These are phyloP conservation scores for Hansenula anomala DNA, from an alignment of 1,139 yeast genomes.

Conservation along the genomic window DNA sequence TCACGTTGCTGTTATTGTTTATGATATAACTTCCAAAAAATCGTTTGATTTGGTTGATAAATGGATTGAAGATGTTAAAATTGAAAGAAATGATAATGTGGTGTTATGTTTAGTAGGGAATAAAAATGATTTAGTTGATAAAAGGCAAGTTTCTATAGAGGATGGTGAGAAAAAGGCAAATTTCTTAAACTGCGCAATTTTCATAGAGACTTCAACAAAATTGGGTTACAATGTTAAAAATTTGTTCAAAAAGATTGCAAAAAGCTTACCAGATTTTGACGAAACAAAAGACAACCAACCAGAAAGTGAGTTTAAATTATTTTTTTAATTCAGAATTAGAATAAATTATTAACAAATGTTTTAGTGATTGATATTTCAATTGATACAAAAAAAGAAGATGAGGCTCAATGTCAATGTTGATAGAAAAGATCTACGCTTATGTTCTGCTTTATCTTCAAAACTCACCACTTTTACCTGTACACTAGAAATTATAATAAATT, in stretches of 20 bases:
- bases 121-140: slow-evolving; percentile 56
- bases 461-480: no score
- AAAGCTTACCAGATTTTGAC: slow-evolving; percentile 83
- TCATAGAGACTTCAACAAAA: slow-evolving; percentile 92
- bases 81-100: slow-evolving; percentile 68
- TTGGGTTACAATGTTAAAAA: slow-evolving; percentile 91
- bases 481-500: no score
- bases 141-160: slow-evolving; percentile 78
- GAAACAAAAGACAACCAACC: slow-evolving; percentile 34
- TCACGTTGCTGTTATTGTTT: slow-evolving; percentile 94
- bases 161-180: slow-evolving; percentile 79
- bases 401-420: slow-evolving; percentile 21
- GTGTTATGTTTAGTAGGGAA: slow-evolving; percentile 75
- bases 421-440: no score
- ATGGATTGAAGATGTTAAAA: slow-evolving; percentile 84
- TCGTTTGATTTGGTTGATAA: slow-evolving; percentile 71
- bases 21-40: slow-evolving; percentile 84
- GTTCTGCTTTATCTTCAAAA: no score
- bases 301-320: slow-evolving; percentile 29
- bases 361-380: slow-evolving; percentile 20
- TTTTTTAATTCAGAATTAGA: not conserved
- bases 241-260: slow-evolving; percentile 86
- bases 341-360: slow-evolving; percentile 8
- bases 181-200: slow-evolving; percentile 69
- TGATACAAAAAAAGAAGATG: slow-evolving; percentile 16